Conservation (phyloP, 805 yeast genomes). For the Candida chilensis region DNA sequence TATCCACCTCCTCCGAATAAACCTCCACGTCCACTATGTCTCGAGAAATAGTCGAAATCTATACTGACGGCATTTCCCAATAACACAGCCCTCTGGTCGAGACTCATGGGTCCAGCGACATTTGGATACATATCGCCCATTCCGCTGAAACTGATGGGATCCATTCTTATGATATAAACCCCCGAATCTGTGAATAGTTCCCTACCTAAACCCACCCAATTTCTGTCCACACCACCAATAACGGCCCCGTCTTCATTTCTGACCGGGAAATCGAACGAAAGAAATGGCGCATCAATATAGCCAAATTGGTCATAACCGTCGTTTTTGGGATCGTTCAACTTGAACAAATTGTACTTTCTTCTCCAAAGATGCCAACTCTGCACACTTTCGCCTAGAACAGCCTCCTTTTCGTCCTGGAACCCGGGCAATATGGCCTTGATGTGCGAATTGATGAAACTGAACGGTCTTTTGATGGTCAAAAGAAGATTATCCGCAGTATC, state of each 20-base stretch:
- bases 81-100: slow-evolving; percentile 80
- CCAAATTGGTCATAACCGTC: slow-evolving; percentile 72
- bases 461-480: slow-evolving; percentile 69
- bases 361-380: slow-evolving; percentile 97
- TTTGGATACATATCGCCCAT: slow-evolving; percentile 42
- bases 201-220: slow-evolving; percentile 92
- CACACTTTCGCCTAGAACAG: slow-evolving; percentile 71
- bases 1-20: slow-evolving; percentile 25
- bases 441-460: slow-evolving; percentile 83
- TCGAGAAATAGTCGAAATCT: slow-evolving; percentile 94
- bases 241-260: slow-evolving; percentile 46
- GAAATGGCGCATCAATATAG: slow-evolving; percentile 74
- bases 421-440: slow-evolving; percentile 67
- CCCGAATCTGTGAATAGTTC: slow-evolving; percentile 95
- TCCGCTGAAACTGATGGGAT: slow-evolving; percentile 57
- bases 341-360: slow-evolving; percentile 74
- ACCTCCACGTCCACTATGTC: slow-evolving; percentile 50
- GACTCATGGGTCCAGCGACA: slow-evolving; percentile 44
- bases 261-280: slow-evolving; percentile 83
- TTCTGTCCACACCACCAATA: slow-evolving; percentile 75
- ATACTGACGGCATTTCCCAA: slow-evolving; percentile 85
- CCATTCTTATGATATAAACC: slow-evolving; percentile 81
- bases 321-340: slow-evolving; percentile 23
- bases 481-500: slow-evolving; percentile 53
- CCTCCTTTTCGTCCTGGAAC: slow-evolving; percentile 27